Base-by-base conservation (phyloP, 78 protist species). In the Dictyostelium citrinum region DNA sequence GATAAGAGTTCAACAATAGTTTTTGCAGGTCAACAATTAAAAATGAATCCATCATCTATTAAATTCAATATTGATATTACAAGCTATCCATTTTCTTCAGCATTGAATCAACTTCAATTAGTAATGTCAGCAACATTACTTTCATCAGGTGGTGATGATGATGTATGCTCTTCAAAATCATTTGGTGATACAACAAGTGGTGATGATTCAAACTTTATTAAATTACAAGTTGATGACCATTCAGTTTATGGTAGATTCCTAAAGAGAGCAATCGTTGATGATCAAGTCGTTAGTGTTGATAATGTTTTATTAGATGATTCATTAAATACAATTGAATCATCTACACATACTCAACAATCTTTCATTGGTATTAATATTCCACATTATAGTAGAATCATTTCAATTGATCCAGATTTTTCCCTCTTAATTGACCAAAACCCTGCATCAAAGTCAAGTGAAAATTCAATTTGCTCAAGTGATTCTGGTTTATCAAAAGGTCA, bases 31-130 rank as follows among this genome's bases (percentile, higher is more conserved):
- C 58, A 39, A 75, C 37, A 41, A 33, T 17, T 75, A n/a, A 41
- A 17, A 75, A 75, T 75, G 81, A 75, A 75, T 10, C 81, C 81
- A 41, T 41, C 61, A 41, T n/a, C 81, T 35, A 33, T 75, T 27
- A 75, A 75, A 43, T 75, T 33, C 81, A 75, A 35, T 16, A 22
- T 75, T 39, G 46, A 39, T 8, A 35, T 75, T 41, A 11, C 46
- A 33, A 41, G 3, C 1, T 75, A 75, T n/a, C 29, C 81, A 20
- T 75, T 75, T n/a, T n/a, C 60, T 6, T 4, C 31, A 3, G 14
- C 35, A 75, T n/a, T 75, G 6, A 75, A 75, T 75, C n/a, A 43
- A 4, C 58, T 75, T 27, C 49, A 75, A 39, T 75, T 75, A n/a
- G 31, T 75, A 14, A 75, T 75, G 81, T 39, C 55, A 3, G 81